A percentile compares a stretch with the other conserved stretches of the same genome.
Evolutionary conservation across 2,329 filamentous ascomycete genomes (phyloP).

Genomic region (Colletotrichum viniferum): DNA sequence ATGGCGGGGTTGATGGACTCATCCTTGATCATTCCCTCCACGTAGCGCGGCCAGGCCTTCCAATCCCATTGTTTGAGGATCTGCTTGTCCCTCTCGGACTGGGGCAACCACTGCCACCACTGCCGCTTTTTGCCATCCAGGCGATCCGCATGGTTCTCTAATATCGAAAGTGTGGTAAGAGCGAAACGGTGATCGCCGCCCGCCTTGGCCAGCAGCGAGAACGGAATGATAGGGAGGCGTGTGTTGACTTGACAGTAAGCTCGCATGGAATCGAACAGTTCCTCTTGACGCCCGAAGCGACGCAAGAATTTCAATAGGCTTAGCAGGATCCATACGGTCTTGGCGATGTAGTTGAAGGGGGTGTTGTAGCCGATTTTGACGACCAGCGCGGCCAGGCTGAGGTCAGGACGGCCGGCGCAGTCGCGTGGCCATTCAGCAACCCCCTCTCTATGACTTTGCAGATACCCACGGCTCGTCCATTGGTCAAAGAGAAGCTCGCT

Average conservation of each 20-base stretch:
- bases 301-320: conserved; percentile 19
- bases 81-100: neutral
- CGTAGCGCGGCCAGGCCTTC: conserved; percentile 35
- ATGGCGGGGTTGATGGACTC: conserved; percentile 23
- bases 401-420: neutral
- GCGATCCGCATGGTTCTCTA: neutral
- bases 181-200: conserved; percentile 30
- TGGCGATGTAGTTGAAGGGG: neutral
- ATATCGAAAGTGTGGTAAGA: conserved; percentile 25
- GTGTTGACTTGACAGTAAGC: neutral
- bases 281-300: conserved; percentile 13
- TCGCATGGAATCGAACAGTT: conserved; percentile 21
- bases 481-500: conserved; percentile 24
- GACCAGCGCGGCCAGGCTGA: conserved; percentile 1
- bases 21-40: conserved; percentile 37
- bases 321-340: neutral
- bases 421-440: neutral
- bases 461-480: conserved; percentile 24
- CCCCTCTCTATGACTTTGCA: neutral
- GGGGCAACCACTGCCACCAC: neutral
- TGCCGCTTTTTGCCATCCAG: neutral
- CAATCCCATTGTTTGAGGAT: conserved; percentile 31
- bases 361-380: neutral
- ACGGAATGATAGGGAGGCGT: neutral
- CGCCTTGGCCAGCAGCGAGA: conserved; percentile 13